Evolutionary conservation across 345 rosid species (phyloP), one percentile per base, ranked within the genome.

Genomic region (Sisymbrium altissimum): DNA sequence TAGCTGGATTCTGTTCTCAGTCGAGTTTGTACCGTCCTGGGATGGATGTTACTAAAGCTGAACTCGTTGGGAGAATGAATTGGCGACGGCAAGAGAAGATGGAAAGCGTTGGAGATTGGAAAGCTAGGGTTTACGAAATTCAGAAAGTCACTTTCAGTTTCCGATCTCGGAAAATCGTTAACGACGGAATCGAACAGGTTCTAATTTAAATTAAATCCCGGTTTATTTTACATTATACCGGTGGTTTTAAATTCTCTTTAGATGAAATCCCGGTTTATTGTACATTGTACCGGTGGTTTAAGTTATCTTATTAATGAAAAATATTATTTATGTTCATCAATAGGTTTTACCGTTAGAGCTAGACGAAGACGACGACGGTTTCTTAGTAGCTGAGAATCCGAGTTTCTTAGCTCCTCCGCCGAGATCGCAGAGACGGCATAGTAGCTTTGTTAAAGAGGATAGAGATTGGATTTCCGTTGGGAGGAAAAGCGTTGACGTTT

Each of bases 301-400:
- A n/a, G n/a, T n/a, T n/a, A n/a, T n/a, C n/a, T n/a, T n/a, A n/a
- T n/a, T n/a, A n/a, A n/a, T n/a, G n/a, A n/a, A n/a, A n/a, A n/a
- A n/a, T n/a, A n/a, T n/a, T n/a, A n/a, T n/a, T n/a, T n/a, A n/a
- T n/a, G n/a, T n/a, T n/a, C n/a, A n/a, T n/a, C n/a, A n/a, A n/a
- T n/a, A n/a, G n/a, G n/a, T 90, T 3, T 49, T 84, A 56, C 96
- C 97, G 0, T 64, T 92, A 2, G 99, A 95, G 75, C 84, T 92
- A 9, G 99, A 92, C 52, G 99, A 92, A 66, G 99, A 95, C 50
- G 99, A 90, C 57, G 97, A 95, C 25, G 99, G 98, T 10, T 92
- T 90, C 45, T 77, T 94, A 17, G 98, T 94, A 0, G 92, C 93
- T 0, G 97, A 94, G 73, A 91, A 91, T 65, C 98, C 96, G 3